phyloP scores from a whole-genome alignment of 345 rosid species.

The Odontarrhena argentea region DNA sequence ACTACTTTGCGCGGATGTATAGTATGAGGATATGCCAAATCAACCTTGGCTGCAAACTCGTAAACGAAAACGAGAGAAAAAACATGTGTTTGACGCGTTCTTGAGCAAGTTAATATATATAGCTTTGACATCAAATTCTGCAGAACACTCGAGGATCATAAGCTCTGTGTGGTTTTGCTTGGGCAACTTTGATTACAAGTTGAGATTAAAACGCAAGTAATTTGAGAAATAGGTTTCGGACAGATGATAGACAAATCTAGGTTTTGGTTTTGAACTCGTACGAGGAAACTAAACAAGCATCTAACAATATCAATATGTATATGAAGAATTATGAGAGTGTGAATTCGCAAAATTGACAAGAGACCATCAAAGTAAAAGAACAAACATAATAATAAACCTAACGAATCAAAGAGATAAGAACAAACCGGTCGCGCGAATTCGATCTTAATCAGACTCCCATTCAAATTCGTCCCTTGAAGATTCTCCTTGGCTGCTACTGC shows the following conservation, averaged over 20 bases:
- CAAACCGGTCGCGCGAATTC: conserved; percentile 99
- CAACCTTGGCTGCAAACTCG: conserved; percentile 15
- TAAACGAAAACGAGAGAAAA: background rate
- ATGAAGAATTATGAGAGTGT: background rate
- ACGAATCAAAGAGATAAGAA: conserved; percentile 59
- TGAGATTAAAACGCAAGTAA: background rate
- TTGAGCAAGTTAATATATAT: background rate
- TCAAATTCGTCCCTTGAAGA: conserved; percentile 65
- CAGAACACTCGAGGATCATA: background rate
- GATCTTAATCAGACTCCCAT: conserved; percentile 71
- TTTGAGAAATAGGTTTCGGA: conserved; percentile 7
- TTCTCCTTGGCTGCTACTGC: conserved; percentile 77
- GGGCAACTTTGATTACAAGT: conserved; percentile 19
- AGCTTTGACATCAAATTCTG: conserved; percentile 8
- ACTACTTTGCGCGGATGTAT: conserved; percentile 5
- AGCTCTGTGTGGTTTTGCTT: background rate
- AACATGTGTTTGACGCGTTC: conserved; percentile 4
- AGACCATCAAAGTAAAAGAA: conserved; percentile 7
- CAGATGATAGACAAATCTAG: conserved; percentile 20
- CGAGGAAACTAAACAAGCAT: conserved; percentile 26
- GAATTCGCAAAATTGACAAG: conserved; percentile 19
- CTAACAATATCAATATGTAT: background rate
- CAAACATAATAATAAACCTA: conserved; percentile 36
- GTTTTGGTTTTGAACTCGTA: conserved; percentile 16
- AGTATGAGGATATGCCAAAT: background rate